These are phyloP conservation scores for Backusella psychrophila DNA, from an alignment of 192 early-diverging fungal species.

Conservation along the genomic window DNA sequence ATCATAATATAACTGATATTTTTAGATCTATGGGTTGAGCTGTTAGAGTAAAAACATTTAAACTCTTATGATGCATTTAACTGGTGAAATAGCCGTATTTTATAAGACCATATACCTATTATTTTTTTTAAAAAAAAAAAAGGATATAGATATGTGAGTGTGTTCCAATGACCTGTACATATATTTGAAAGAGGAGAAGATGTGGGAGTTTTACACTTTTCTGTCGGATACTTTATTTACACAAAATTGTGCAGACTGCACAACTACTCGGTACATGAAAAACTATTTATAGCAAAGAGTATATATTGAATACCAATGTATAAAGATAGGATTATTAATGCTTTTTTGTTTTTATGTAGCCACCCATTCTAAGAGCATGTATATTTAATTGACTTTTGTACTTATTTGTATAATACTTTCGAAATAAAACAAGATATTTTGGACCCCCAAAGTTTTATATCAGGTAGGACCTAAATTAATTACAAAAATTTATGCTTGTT, in stretches of 20 bases:
- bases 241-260: not conserved
- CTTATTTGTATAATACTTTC: not conserved
- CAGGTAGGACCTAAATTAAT: too few species aligned
- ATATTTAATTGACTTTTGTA: not conserved
- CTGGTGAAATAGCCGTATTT: too few species aligned
- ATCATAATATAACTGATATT: too few species aligned
- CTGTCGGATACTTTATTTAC: not conserved
- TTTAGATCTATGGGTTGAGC: too few species aligned
- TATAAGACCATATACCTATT: too few species aligned
- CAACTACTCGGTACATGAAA: not conserved
- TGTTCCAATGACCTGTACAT: not conserved
- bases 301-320: not conserved
- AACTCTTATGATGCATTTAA: too few species aligned
- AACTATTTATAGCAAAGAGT: not conserved
- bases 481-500: too few species aligned
- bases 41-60: too few species aligned
- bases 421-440: not conserved
- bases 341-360: not conserved
- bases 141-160: not conserved
- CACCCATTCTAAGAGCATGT: not conserved
- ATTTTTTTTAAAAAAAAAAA: too few species aligned
- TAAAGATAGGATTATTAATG: not conserved
- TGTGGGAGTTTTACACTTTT: not conserved
- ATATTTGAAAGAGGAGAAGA: not conserved
- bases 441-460: not conserved